These are phyloP conservation scores for Chaetomiaceae sp. DNA, from an alignment of 2,329 filamentous ascomycete species.

Conservation along the genomic window DNA sequence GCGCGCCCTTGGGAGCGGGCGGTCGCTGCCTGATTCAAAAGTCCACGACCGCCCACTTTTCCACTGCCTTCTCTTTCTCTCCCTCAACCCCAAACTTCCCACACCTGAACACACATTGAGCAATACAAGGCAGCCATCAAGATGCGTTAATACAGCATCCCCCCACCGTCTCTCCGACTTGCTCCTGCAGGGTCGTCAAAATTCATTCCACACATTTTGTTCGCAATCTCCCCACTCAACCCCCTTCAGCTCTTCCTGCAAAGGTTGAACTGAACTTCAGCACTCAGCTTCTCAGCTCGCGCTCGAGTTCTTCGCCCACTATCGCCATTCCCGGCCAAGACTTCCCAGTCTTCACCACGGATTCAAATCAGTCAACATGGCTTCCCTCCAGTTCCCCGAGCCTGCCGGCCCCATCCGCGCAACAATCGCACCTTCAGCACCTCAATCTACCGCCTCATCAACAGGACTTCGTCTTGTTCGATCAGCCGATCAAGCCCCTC, in stretches of 20 bases:
- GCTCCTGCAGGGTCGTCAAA: constrained; percentile 40
- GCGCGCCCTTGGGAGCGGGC: constrained; percentile 14
- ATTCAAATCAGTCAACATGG: constrained; percentile 71
- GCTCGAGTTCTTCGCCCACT: constrained; percentile 50
- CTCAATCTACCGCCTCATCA: constrained; percentile 45
- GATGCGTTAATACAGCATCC: constrained; percentile 53
- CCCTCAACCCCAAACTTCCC: constrained; percentile 32
- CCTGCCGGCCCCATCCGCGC: constrained; percentile 58
- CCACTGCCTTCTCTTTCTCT: constrained; percentile 29
- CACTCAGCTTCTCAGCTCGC: constrained; percentile 51
- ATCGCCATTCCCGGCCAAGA: constrained; percentile 59
- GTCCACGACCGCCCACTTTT: constrained; percentile 30
- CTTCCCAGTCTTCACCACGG: constrained; percentile 75
- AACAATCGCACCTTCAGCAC: constrained; percentile 42
- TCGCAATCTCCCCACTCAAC: constrained; percentile 41
- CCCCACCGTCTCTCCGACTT: constrained; percentile 29
- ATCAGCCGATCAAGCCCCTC: constrained; percentile 41
- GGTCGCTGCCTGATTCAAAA: constrained; percentile 45
- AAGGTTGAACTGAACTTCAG: constrained; percentile 63
- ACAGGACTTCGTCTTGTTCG: constrained; percentile 77
- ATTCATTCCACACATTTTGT: constrained; percentile 41
- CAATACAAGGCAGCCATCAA: constrained; percentile 40
- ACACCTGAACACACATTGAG: constrained; percentile 28
- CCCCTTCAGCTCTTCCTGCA: constrained; percentile 46
- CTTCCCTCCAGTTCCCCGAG: constrained; percentile 61